Evolutionary conservation across 352 stramenopile species (phyloP).

Genomic region (Plasmopara halstedii): DNA sequence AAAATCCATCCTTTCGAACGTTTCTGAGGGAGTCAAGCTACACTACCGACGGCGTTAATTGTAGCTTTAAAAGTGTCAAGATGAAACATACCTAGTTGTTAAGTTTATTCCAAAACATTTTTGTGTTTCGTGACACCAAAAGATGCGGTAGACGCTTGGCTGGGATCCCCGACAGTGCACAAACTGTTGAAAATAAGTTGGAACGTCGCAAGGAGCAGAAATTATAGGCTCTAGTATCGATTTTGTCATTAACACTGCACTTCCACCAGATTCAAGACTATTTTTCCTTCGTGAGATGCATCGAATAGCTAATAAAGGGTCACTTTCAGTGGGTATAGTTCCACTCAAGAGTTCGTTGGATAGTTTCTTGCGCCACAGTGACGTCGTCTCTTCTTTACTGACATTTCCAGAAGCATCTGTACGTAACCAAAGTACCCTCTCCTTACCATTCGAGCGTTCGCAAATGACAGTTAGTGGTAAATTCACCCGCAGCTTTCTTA

Average conservation of each 20-base stretch:
- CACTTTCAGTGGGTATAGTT: conserved; percentile 4
- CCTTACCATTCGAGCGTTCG: conserved; percentile 39
- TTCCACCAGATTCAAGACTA: conserved; percentile 28
- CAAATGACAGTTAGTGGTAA: conserved; percentile 56
- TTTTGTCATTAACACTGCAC: conserved; percentile 52
- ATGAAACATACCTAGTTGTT: conserved; percentile 43
- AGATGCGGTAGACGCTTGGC: conserved; percentile 62
- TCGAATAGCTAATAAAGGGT: conserved; percentile 49
- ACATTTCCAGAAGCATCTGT: conserved; percentile 44
- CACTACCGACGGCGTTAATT: conserved; percentile 21
- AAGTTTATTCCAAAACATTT: conserved; percentile 70
- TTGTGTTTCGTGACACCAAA: conserved; percentile 41
- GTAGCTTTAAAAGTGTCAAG: neutral
- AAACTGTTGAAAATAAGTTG: conserved; percentile 62
- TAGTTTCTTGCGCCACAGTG: conserved; percentile 55
- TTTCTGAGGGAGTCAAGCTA: conserved; percentile 27
- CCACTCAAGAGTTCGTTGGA: conserved; percentile 28
- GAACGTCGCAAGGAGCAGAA: conserved; percentile 44
- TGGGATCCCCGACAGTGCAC: conserved; percentile 59
- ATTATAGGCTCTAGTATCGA: conserved; percentile 50
- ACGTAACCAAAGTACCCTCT: conserved; percentile 51
- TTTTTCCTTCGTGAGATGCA: conserved; percentile 49
- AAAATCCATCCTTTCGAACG: conserved; percentile 4
- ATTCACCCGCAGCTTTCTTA: conserved; percentile 42
- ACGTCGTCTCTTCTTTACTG: conserved; percentile 35